Conservation (phyloP, 1,284 basidiomycete genomes). For the Rhodotorula mucilaginosa region DNA sequence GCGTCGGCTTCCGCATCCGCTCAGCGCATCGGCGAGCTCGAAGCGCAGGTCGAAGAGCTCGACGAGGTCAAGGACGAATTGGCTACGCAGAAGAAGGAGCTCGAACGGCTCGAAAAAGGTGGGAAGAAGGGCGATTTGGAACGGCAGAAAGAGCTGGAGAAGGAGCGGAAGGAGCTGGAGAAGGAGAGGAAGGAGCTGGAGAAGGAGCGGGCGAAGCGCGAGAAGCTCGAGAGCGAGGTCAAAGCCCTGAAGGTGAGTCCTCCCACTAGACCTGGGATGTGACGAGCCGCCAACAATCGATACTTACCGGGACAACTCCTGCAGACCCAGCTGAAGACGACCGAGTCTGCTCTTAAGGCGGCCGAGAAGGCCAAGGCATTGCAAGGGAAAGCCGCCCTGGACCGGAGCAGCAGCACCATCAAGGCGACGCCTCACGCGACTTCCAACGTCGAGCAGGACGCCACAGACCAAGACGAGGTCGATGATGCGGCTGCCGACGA, state of each 20-base stretch:
- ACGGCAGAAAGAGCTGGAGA: slow-evolving; percentile 15
- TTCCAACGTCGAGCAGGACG: background rate
- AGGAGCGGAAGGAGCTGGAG: slow-evolving; percentile 12
- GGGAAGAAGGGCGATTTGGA: slow-evolving; percentile 14
- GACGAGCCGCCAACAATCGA: background rate
- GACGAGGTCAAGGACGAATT: slow-evolving; percentile 9
- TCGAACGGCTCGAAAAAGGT: slow-evolving; percentile 6
- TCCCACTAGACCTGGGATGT: background rate
- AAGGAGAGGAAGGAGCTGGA: slow-evolving; percentile 32
- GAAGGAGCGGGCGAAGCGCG: slow-evolving; percentile 7
- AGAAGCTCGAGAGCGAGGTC: slow-evolving; percentile 21
- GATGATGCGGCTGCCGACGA: background rate
- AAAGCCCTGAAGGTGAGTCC: slow-evolving; percentile 37
- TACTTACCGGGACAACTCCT: too few relatives aligned
- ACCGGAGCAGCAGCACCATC: slow-evolving; percentile 18
- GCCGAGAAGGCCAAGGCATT: slow-evolving; percentile 12
- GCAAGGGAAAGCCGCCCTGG: background rate
- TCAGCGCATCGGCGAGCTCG: slow-evolving; percentile 5
- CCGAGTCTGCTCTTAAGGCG: slow-evolving; percentile 19
- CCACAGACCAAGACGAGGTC: background rate
- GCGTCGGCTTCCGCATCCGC: background rate
- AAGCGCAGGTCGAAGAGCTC: slow-evolving; percentile 1
- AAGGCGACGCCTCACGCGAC: slow-evolving; percentile 8
- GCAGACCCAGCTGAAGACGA: slow-evolving; percentile 27
- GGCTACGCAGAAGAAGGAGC: slow-evolving; percentile 8